Evolutionary conservation across 306 rosid genomes (phyloP).

Genomic region (Sicyos edulis): DNA sequence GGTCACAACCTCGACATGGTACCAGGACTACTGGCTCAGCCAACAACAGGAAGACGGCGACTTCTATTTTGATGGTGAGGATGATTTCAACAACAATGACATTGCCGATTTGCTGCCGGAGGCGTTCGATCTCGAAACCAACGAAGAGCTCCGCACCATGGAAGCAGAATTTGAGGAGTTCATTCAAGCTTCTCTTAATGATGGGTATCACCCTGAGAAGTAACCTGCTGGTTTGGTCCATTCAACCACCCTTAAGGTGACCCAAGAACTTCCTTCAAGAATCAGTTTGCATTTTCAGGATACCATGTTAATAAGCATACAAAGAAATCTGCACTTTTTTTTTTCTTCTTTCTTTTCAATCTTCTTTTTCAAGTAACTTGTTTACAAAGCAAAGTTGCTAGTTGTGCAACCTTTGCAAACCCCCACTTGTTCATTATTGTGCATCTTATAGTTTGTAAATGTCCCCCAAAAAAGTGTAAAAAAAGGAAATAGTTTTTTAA

Average conservation of each 20-base stretch:
- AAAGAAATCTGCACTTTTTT: conserved; percentile 1
- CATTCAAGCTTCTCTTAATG: conserved; percentile 37
- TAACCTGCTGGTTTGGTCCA: neutral
- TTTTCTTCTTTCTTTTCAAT: no score
- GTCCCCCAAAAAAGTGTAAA: conserved; percentile 8
- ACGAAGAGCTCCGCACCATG: conserved; percentile 40
- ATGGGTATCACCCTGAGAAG: conserved; percentile 27
- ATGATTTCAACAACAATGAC: conserved; percentile 29
- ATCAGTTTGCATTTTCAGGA: conserved; percentile 11
- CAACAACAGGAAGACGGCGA: conserved; percentile 54
- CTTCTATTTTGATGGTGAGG: conserved; percentile 31
- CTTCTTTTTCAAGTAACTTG: conserved; percentile 6
- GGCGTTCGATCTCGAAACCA: conserved; percentile 57
- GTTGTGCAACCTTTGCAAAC: conserved; percentile 10
- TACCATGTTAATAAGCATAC: conserved; percentile 14
- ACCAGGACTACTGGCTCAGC: conserved; percentile 75
- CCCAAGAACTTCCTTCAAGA: neutral
- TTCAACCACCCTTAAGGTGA: neutral
- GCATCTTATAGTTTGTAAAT: conserved; percentile 5
- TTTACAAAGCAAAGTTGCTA: conserved; percentile 18
- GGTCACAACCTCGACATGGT: conserved; percentile 77
- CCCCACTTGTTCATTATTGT: conserved; percentile 9
- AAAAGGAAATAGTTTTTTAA: conserved; percentile 12
- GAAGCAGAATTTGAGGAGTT: conserved; percentile 79
- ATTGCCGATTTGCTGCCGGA: conserved; percentile 58